Evolutionary conservation across 257 asterid species (phyloP).

Genomic region (Scutellaria barbata): DNA sequence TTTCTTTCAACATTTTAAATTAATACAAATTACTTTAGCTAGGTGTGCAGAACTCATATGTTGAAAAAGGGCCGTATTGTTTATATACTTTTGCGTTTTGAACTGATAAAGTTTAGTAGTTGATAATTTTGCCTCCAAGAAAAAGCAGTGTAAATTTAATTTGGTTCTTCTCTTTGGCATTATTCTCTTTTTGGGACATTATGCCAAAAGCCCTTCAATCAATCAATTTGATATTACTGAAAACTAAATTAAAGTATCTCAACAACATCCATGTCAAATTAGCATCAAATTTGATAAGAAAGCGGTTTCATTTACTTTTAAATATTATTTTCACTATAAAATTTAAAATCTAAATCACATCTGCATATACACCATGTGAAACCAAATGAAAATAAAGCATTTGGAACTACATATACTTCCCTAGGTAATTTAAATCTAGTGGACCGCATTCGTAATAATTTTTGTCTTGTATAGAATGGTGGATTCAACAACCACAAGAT

Average conservation of each 20-base stretch:
- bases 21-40: neutral
- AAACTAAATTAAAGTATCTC: too few species aligned
- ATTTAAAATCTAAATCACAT: neutral
- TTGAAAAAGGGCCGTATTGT: neutral
- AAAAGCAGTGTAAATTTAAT: constrained; percentile 24
- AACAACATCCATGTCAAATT: too few species aligned
- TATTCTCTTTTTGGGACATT: constrained; percentile 25
- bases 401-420: neutral
- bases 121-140: constrained; percentile 23
- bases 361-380: neutral
- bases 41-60: neutral
- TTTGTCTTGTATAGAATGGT: neutral
- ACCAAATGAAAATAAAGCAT: constrained; percentile 1
- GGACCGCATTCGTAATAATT: constrained; percentile 17
- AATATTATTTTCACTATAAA: too few species aligned
- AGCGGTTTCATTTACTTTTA: too few species aligned
- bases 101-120: constrained; percentile 9
- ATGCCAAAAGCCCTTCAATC: constrained; percentile 29
- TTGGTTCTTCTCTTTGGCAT: constrained; percentile 12
- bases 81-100: constrained; percentile 18
- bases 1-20: neutral
- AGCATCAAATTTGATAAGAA: too few species aligned
- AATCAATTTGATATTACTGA: neutral
- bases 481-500: neutral
- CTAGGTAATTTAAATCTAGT: neutral